phyloP scores from a whole-genome alignment of 768 basidiomycete species.

The Podaxis pistillaris region DNA sequence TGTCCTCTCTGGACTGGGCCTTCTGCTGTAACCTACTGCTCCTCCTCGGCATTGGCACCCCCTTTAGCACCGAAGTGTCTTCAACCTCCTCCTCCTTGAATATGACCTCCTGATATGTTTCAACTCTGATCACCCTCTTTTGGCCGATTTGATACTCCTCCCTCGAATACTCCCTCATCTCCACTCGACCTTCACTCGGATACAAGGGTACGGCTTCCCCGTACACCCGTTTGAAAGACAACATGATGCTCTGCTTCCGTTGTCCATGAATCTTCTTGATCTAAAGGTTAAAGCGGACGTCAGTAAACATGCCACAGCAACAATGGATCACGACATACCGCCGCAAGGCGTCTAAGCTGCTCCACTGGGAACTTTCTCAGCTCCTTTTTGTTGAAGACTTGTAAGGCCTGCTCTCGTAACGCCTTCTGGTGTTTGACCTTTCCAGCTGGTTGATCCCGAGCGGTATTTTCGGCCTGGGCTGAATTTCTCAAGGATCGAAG shows the following conservation, averaged over 20 bases:
- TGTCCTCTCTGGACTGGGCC: not conserved
- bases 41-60: not conserved
- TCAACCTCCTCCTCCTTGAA: conserved; percentile 8
- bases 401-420: conserved; percentile 8
- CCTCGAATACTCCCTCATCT: conserved; percentile 9
- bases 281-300: not conserved
- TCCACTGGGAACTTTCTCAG: conserved; percentile 6
- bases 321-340: not conserved
- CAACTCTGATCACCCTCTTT: conserved; percentile 5
- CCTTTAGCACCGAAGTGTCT: not conserved
- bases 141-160: conserved; percentile 11
- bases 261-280: conserved; percentile 6
- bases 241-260: conserved; percentile 12
- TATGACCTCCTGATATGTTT: conserved; percentile 7
- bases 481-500: conserved; percentile 1
- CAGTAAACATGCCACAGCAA: not conserved
- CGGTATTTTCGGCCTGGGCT: not conserved
- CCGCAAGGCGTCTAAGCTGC: conserved; percentile 7
- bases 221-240: conserved; percentile 6
- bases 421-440: conserved; percentile 8
- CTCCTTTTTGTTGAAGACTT: conserved; percentile 7
- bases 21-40: conserved; percentile 6
- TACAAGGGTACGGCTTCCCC: conserved; percentile 6
- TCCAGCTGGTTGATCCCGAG: conserved; percentile 5
- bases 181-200: conserved; percentile 10